Evolutionary conservation across 345 rosid species (phyloP).

Genomic region (Aegle marmelos): DNA sequence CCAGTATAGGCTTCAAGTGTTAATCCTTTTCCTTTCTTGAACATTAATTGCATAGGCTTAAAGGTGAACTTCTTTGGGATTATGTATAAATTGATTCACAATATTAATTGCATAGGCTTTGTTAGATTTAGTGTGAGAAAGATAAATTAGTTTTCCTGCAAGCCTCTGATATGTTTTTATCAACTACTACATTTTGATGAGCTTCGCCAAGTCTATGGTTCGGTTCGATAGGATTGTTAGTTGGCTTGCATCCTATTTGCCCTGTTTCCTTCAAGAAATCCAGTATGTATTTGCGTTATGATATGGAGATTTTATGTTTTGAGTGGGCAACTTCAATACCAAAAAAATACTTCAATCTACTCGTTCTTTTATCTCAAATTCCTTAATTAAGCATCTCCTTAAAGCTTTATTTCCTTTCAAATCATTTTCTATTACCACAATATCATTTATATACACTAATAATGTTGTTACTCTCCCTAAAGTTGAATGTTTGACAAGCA

Average conservation of each 20-base stretch:
- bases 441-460: too few relatives aligned
- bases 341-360: too few relatives aligned
- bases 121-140: neutral
- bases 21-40: too few relatives aligned
- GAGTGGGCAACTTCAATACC: too few relatives aligned
- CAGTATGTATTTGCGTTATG: neutral
- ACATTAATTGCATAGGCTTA: too few relatives aligned
- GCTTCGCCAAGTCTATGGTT: neutral
- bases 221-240: neutral
- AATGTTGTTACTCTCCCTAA: neutral
- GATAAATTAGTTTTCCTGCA: neutral
- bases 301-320: neutral
- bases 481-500: neutral
- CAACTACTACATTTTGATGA: neutral
- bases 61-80: neutral
- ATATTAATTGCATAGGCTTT: neutral
- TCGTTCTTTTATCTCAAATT: too few relatives aligned
- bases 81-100: neutral
- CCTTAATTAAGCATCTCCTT: too few relatives aligned
- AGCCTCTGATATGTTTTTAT: neutral
- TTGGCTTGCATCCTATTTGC: too few relatives aligned
- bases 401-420: neutral
- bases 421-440: neutral
- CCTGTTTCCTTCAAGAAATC: neutral
- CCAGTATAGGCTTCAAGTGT: too few relatives aligned